Base-by-base conservation (phyloP, 768 basidiomycete genomes). In the Mycena amicta region DNA sequence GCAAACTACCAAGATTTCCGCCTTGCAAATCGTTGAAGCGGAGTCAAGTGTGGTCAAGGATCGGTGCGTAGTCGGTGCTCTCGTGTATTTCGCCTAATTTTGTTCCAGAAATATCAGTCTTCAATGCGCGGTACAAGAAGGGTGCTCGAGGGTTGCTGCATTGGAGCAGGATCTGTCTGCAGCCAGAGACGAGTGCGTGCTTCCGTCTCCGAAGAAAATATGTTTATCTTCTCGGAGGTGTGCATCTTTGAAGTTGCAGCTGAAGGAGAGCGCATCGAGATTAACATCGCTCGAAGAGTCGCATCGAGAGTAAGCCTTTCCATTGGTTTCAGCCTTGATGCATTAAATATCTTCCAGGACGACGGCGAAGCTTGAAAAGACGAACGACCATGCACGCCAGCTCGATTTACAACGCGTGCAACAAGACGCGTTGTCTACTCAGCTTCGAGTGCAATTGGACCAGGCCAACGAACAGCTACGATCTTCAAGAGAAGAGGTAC, bases 111-210 rank as follows among this genome's bases (percentile, higher is more conserved):
- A 57, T 49, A 46, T 33, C 30, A 31, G 15, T 15, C 29, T 63
- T 22, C 55, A 63, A 57, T 56, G 31, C 31, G 27, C 52, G 29
- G 50, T 31, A n/a, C 39, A 63, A 47, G 41, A 58, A 63, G 26
- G 25, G 43, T 47, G n/a, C n/a, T 58, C 52, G 5, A 59, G 52
- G 28, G 47, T 54, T 2, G 12, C 49, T 20, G 52, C 41, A 28
- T 49, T 57, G 6, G 53, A 59, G 52, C 29, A 20, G 2, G 57
- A 59, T 8, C 15, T 59, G 27, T 5, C 20, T 6, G 27, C 26
- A 33, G 29, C 29, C 29, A 49, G 39, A 23, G 57, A 49, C 18
- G 57, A 59, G 61, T 61, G 16, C 12, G 60, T 57, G 11, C 3
- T 6, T 22, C 22, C 5, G n/a, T 22, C 22, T 49, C 2, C 37